Base-by-base conservation (phyloP, 257 asterid genomes). In the Verbascum thapsus region DNA sequence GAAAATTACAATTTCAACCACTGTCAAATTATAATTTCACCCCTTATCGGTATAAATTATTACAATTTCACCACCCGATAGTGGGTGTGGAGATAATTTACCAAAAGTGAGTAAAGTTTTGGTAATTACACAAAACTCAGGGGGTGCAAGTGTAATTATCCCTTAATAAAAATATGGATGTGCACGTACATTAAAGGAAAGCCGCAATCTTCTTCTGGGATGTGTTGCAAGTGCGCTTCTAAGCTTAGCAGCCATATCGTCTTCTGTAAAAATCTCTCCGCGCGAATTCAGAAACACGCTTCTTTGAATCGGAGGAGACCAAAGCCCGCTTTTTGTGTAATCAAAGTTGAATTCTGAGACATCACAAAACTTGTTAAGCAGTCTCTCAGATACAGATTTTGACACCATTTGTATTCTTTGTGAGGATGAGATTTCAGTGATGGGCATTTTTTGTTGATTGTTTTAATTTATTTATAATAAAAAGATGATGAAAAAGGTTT, bases 291-390 rank as follows among this genome's bases (percentile, higher is more conserved):
- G 51, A 58, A 83, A 85, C 67, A 34, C 86, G 67, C 61, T 81
- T 80, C 92, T 83, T n/a, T 55, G 83, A 18, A 90, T 38, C 0
- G 95, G 97, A 37, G 97, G 97, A 49, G 97, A 90, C 96, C 97
- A 90, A 12, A 90, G 50, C 2, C 88, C 86, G 44, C 97, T 90
- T 41, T 79, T 75, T 0, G 86, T 23, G 65, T 85, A 83, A 43
- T 90, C 97, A 55, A 90, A 90, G 67, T 73, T 63, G 64, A 87
- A 81, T 58, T 87, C 94, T 1, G 96, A 78, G 34, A 74, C 86
- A 70, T 90, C 96, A 32, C 45, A 81, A 69, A 83, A 87, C 40
- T 90, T 90, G 1, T 64, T 42, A 4, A 90, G 96, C 26, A 90
- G 59, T 10, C 68, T 77, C 23, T 81, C 87, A 3, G 97, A 87